Base-by-base conservation (phyloP, 495 filamentous ascomycete genomes). In the Podospora sp. region DNA sequence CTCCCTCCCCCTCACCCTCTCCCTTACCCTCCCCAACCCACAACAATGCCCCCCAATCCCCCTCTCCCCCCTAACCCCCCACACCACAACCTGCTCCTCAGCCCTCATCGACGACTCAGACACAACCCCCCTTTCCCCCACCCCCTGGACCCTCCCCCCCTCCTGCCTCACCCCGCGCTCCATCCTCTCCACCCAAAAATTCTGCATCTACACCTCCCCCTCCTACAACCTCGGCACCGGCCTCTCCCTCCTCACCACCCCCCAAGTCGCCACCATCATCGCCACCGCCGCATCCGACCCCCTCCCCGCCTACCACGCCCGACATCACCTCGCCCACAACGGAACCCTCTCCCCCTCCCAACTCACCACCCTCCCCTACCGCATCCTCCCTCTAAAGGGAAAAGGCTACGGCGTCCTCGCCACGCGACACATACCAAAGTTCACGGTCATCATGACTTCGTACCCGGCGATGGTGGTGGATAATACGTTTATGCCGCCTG, bases 401-500 rank as follows among this genome's bases (percentile, higher is more conserved):
- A 73, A 73, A 26, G 77, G 76, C 0, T 67, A 60, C 46, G 76
- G 77, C 4, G 75, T 76, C 1, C 59, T 79, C 16, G 77, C 77
- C 22, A 78, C 71, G 8, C 68, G 71, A 6, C 63, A 60, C 18
- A 78, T 79, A 35, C 36, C 57, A 0, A 67, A 66, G 55, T 75
- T 71, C 26, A 72, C 77, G 33, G 68, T 73, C 4, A 68, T 79
- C 62, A 69, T 79, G 72, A 57, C 65, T 4, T 46, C 67, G 14
- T 69, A 73, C 33, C 77, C 76, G 2, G 71, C 69, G 18, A 60
- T 78, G 35, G 51, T 78, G 9, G 63, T 69, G 0, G 76, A 79
- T 50, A 70, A 74, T 57, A 73, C 62, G 2, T 63, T 77, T 0
- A 71, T 76, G 29, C 74, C 70, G 2, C 51, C 60, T 0, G 71